A percentile compares a stretch with the other conserved stretches of the same genome.
Conservation (phyloP, 345 rosid genomes). For the Trapa bicornis region DNA sequence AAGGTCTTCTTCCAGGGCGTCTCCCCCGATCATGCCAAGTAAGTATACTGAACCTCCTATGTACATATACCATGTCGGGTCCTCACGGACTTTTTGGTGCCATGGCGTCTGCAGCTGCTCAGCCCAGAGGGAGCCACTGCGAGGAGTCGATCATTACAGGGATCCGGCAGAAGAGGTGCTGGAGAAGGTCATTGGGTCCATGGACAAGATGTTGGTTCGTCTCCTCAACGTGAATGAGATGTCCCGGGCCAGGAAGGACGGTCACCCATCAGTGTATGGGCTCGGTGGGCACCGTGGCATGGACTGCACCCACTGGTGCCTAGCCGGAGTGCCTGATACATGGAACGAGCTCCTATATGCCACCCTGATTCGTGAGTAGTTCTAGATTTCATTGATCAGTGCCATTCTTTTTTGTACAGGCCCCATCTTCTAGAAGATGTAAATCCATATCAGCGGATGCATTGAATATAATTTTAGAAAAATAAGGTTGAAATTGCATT, state of each 20-base stretch:
- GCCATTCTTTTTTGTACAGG: too few relatives aligned
- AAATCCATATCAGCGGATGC: too few relatives aligned
- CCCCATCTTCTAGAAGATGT: too few relatives aligned
- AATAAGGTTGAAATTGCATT: too few relatives aligned
- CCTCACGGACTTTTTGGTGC: too few relatives aligned
- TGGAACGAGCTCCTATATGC: conserved; percentile 38
- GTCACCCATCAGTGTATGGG: conserved; percentile 46
- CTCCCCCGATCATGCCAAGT: conserved; percentile 27
- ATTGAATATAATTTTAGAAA: too few relatives aligned
- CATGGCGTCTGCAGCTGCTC: conserved; percentile 18
- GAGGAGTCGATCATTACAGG: conserved; percentile 22
- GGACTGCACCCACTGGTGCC: conserved; percentile 67
- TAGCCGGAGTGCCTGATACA: conserved; percentile 51
- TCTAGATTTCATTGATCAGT: too few relatives aligned
- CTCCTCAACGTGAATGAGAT: conserved; percentile 31
- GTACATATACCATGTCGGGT: too few relatives aligned
- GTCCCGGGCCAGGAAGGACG: conserved; percentile 46
- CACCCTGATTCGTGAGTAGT: background rate
- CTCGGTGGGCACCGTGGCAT: conserved; percentile 23
- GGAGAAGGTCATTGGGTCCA: conserved; percentile 23
- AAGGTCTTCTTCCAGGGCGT: conserved; percentile 30
- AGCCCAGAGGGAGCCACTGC: conserved; percentile 28
- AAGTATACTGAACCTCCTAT: background rate
- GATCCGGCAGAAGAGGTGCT: conserved; percentile 29
- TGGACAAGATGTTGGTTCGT: conserved; percentile 21